Conservation (phyloP, 2,329 filamentous ascomycete species). For the Dactylellina cionopaga region DNA sequence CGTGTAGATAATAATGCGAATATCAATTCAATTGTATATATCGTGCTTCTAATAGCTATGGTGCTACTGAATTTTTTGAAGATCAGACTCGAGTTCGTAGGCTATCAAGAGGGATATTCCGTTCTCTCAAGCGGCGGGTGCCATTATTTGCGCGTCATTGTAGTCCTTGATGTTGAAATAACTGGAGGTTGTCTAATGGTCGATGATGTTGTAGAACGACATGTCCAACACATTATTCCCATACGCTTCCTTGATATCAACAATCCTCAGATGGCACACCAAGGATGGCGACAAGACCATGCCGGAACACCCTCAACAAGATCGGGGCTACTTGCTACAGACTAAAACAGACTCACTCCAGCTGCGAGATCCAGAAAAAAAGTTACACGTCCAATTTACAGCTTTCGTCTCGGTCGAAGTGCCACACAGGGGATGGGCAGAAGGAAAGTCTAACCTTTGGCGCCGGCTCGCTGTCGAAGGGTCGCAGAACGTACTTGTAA, state of each 20-base stretch:
- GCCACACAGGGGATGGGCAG: slow-evolving; percentile 25
- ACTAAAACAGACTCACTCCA: slow-evolving; percentile 22
- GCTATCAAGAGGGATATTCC: not conserved
- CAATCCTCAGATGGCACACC: not conserved
- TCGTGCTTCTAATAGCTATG: no score
- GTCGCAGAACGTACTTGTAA: slow-evolving; percentile 30
- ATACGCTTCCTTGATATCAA: not conserved
- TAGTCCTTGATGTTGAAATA: no score
- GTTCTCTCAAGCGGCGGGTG: no score
- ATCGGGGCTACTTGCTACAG: slow-evolving; percentile 6
- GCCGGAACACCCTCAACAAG: not conserved
- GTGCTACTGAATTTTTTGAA: no score
- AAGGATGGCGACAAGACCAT: slow-evolving; percentile 12
- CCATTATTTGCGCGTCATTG: not conserved
- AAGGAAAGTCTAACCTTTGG: slow-evolving; percentile 11
- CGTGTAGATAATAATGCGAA: no score
- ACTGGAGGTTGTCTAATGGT: no score
- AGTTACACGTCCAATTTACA: slow-evolving; percentile 42
- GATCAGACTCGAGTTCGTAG: no score
- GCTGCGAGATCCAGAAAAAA: slow-evolving; percentile 21
- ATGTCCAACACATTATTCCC: slow-evolving; percentile 8
- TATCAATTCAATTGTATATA: no score
- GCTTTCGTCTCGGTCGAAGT: slow-evolving; percentile 26
- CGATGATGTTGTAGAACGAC: slow-evolving; percentile 15
- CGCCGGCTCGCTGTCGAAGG: slow-evolving; percentile 26